A percentile compares a stretch with the other conserved stretches of the same genome.
phyloP scores from a whole-genome alignment of 345 rosid species.

The Capsella bursapastoris region DNA sequence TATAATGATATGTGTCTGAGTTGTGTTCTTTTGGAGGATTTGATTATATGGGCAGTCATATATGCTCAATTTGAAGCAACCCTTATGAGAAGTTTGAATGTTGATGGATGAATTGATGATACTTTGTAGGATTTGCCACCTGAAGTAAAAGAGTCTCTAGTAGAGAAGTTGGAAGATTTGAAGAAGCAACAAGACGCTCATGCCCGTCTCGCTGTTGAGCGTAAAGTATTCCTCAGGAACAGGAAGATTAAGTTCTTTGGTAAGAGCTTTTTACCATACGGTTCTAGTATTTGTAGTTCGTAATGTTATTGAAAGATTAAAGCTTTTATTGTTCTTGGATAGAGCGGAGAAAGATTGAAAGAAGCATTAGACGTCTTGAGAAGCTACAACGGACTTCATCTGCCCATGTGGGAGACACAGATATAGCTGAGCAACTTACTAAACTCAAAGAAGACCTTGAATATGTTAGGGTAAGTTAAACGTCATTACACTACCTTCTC shows the following conservation, averaged over 20 bases:
- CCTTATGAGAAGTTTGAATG: not conserved
- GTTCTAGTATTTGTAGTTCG: not conserved
- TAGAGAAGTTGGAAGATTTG: conserved; percentile 70
- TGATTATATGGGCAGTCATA: not conserved
- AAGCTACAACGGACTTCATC: conserved; percentile 83
- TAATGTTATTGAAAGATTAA: not conserved
- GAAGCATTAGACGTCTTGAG: conserved; percentile 89
- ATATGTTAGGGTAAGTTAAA: conserved; percentile 75
- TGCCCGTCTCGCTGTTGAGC: conserved; percentile 82
- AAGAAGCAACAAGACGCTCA: conserved; percentile 91
- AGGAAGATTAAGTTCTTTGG: conserved; percentile 97
- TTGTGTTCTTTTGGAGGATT: conserved; percentile 7
- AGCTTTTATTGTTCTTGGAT: not conserved
- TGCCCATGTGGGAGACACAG: conserved; percentile 69
- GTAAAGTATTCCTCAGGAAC: conserved; percentile 83
- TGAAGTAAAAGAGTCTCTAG: conserved; percentile 77
- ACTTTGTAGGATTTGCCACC: conserved; percentile 62
- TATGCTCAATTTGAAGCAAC: not conserved
- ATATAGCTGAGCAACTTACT: conserved; percentile 66
- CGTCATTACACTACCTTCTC: conserved; percentile 5
- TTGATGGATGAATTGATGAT: conserved; percentile 2
- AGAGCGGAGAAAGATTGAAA: conserved; percentile 95
- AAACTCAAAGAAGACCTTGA: conserved; percentile 97
- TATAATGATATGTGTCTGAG: not conserved
- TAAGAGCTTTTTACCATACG: conserved; percentile 27